Evolutionary conservation across 164 flowering plant genomes (phyloP), one percentile per base, ranked within the genome.

Genomic region (Cinnamomum micranthum): DNA sequence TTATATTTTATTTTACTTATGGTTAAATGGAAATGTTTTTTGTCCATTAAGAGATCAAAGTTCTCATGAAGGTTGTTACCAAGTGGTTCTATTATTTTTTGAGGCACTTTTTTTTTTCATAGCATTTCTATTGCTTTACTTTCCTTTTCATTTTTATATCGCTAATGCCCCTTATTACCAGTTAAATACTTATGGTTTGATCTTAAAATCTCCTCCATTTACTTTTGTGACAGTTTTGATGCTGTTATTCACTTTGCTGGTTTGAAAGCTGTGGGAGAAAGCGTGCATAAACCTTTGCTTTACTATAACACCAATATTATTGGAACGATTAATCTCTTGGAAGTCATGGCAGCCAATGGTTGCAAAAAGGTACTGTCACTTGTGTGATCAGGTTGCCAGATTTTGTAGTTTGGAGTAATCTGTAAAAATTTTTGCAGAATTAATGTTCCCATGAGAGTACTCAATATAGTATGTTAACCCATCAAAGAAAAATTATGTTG

Each of bases 211-310:
- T 20, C 20, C n/a, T 15, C 15, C 60, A 14, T 55, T 3, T 55
- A 14, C 17, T 55, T 15, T 55, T 7, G 11, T 55, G 77, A 81
- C 87, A 96, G 99, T 62, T 96, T 96, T 82, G 97, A 93, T 83
- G 96, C 99, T 70, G 99, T 95, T 52, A 91, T 95, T 47, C 99
- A 95, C 79, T 95, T 95, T 85, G 97, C 99, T 81, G 99, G 99
- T 70, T 72, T 95, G 63, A 95, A 95, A 85, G 99, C 99, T 9
- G 99, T 95, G 65, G 99, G 99, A 73, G 99, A 96, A 82, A 96
- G 99, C 84, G 97, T 92, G 28, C 83, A 87, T 65, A 91, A 91
- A 74, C 98, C 98, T 15, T 76, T 94, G 78, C 84, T 88, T 60
- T 96, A 94, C 79, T 92, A 84, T 76, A 73, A 92, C 80, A 96